Evolutionary conservation across 2,329 filamentous ascomycete genomes (phyloP).

Genomic region (Westerdykella sp.): DNA sequence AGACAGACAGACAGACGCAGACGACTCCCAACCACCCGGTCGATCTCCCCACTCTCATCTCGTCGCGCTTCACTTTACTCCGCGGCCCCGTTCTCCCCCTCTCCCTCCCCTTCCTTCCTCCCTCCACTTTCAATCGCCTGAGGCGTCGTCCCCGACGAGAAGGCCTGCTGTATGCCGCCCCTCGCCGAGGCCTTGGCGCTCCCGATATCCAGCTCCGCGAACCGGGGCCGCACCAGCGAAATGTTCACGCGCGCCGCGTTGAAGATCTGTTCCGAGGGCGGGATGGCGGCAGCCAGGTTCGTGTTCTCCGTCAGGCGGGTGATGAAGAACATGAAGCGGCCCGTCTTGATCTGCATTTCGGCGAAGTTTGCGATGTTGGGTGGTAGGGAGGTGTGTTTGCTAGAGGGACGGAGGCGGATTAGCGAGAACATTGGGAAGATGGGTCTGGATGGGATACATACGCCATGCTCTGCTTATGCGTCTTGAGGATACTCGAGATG

Average conservation of each 20-base stretch:
- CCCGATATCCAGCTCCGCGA: conserved; percentile 56
- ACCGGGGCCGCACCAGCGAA: conserved; percentile 75
- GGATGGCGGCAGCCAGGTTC: conserved; percentile 86
- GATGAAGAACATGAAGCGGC: conserved; percentile 86
- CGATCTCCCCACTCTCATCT: too few relatives aligned
- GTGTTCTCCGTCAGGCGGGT: conserved; percentile 96
- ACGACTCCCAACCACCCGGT: too few relatives aligned
- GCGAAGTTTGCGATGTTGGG: conserved; percentile 75
- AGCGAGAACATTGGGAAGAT: conserved; percentile 5
- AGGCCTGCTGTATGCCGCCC: conserved; percentile 33
- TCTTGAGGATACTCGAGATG: conserved; percentile 96
- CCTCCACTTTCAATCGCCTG: background rate
- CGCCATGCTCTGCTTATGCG: conserved; percentile 78
- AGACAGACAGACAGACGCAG: too few relatives aligned
- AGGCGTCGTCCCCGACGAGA: conserved; percentile 10
- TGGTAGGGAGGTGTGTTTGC: conserved; percentile 72
- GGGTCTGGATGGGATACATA: conserved; percentile 33
- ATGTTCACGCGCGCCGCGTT: conserved; percentile 89
- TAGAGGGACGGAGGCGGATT: conserved; percentile 39
- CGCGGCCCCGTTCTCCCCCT: background rate
- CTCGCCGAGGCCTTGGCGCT: conserved; percentile 21
- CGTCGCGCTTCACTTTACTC: too few relatives aligned
- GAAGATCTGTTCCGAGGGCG: conserved; percentile 84
- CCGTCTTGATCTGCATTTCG: conserved; percentile 73
- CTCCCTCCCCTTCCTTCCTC: background rate